phyloP scores from a whole-genome alignment of 371 early-diverging fungal genomes.

The Mortierella sp. region DNA sequence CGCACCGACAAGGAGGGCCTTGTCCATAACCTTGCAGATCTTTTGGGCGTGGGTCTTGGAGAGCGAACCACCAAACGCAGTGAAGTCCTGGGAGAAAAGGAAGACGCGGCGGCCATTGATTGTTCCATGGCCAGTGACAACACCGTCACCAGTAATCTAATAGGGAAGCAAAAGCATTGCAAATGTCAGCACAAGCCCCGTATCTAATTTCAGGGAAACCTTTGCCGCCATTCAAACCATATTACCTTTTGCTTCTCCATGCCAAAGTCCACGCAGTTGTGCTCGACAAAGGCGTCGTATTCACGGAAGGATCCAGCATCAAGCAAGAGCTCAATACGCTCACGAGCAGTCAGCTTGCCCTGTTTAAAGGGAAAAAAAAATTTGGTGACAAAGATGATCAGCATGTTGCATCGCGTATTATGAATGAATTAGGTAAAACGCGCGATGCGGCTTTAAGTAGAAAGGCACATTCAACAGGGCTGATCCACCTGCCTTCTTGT shows the following conservation, averaged over 20 bases:
- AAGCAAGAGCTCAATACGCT: conserved; percentile 87
- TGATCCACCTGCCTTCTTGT: conserved; percentile 75
- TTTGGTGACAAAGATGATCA: neutral
- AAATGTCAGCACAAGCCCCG: neutral
- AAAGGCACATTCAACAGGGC: neutral
- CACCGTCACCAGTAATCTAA: conserved; percentile 93
- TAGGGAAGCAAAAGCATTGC: neutral
- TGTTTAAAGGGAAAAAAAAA: conserved; percentile 35
- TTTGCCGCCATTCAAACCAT: neutral
- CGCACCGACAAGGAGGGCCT: conserved; percentile 93
- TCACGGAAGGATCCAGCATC: conserved; percentile 92
- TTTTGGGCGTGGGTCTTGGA: conserved; percentile 93
- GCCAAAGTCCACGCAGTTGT: conserved; percentile 93
- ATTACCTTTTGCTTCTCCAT: conserved; percentile 85
- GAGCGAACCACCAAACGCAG: conserved; percentile 93
- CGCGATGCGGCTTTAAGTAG: conserved; percentile 17
- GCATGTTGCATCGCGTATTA: neutral
- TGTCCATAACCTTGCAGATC: conserved; percentile 96
- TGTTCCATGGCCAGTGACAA: conserved; percentile 95
- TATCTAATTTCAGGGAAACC: too few relatives aligned
- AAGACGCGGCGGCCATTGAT: conserved; percentile 93
- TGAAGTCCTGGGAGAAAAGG: conserved; percentile 96
- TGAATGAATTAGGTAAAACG: neutral
- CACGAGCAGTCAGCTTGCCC: conserved; percentile 98
- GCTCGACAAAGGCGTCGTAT: conserved; percentile 96